Base-by-base conservation (phyloP, 2,329 filamentous ascomycete genomes). In the Orbilia ellipsospora region DNA sequence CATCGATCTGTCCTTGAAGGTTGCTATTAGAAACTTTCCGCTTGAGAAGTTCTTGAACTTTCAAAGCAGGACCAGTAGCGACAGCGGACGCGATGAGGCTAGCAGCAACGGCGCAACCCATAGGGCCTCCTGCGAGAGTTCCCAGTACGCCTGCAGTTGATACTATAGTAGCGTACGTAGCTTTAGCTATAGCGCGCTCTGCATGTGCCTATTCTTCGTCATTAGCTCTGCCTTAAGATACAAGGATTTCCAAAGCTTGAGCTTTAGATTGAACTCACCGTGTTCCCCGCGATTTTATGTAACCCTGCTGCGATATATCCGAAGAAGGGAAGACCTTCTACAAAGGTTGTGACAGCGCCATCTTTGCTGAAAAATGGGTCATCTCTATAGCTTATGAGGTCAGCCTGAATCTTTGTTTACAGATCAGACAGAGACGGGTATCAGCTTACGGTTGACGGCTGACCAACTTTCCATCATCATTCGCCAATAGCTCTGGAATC, bases 241-340 rank as follows among this genome's bases (percentile, higher is more conserved):
- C 4, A 4, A 52, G 13, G 48, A 4, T 18, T 16, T 52, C 13
- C 10, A 52, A 23, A 3, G 18, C 15, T 12, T 18, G 18, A 12
- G 48, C 18, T 18, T 16, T 18, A 52, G 18, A 52, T 18, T 10
- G n/a, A 12, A 18, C 48, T 7, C 18, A 52, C 48, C 8, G n/a
- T 23, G 18, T 52, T 18, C 2, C 48, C 48, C 18, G 48, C 15
- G 10, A 18, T 2, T 3, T 52, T 18, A 18, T 52, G 48, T 12
- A 52, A 18, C 7, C 15, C 15, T 23, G n/a, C 48, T 12, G 18
- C 48, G 20, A 23, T 4, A 52, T 52, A 52, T 23, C 48, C 48
- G 48, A 52, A 52, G 48, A 52, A 52, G 8, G 48, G 48, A 52
- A 52, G 48, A 52, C 48, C 48, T 18, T 52, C 48, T 23, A 23